Evolutionary conservation across 2,329 filamentous ascomycete species (phyloP), one percentile per base, ranked within the genome.

Genomic region (Verruconis gallopava): DNA sequence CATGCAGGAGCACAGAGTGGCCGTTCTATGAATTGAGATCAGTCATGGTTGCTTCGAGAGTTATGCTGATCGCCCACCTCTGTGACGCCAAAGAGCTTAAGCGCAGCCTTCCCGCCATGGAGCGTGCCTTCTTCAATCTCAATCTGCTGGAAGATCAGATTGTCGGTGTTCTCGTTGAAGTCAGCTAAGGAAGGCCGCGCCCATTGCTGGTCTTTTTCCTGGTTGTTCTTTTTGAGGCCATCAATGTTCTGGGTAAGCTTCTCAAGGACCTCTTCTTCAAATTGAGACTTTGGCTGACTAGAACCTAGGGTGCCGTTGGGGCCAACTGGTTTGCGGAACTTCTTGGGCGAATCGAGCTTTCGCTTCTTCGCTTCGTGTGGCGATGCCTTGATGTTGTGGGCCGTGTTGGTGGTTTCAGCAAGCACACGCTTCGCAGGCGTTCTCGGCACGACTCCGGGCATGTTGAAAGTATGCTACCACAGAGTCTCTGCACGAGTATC

Each of bases 191-290:
- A 60, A 13, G 79, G 80, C 41, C 80, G 67, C 37, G 81, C 79
- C 93, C 91, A 98, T 56, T 85, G 73, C 61, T 98, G 91, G 58
- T 96, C 89, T 59, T 80, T 93, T 57, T 98, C 91, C 2, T 83
- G 72, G 61, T 93, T 96, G 61, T 73, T 84, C 53, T 84, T 72
- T 67, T 88, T 94, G 50, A 93, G 69, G 15, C 80, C 82, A 18
- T 75, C 80, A 47, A 96, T 88, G 56, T 95, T 86, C 62, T 96
- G 89, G 47, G 85, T 91, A 62, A 98, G 75, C 67, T 93, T 94
- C 69, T 95, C 89, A 47, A 98, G 71, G 2, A 94, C 85, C 57
- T 95, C 86, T 45, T 82, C 80, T 62, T 96, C 91, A 58, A 98
- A 98, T 43, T 81, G 75, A 58, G 86, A 94, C 66, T 93, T 95